Evolutionary conservation across 345 rosid genomes (phyloP), one percentile per base, ranked within the genome.

Genomic region (Kernera saxatilis): DNA sequence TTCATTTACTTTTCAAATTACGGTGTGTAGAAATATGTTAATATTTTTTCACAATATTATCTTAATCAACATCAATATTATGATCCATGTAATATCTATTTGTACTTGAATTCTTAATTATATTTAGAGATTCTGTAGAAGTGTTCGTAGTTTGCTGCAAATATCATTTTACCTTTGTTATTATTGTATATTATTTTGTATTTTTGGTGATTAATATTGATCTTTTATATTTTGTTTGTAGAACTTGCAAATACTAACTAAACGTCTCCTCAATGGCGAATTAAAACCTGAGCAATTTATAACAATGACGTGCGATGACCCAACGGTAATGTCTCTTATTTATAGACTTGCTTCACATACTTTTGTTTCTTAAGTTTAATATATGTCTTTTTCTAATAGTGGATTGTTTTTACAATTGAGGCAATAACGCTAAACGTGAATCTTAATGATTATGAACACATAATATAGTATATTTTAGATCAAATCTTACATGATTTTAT

Each of bases 181-280:
- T 11, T 48, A 2, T 22, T 12, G 27, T 27, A 26, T 8, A 21
- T 27, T 15, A 0, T 50, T 26, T 22, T 15, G 13, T 15, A 44
- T 59, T 14, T 23, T 15, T n/a, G 54, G 3, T 18, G 58, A 5
- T 66, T 32, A 9, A 4, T 17, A 5, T 3, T 52, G 1, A 15
- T 15, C 3, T 53, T n/a, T 9, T 18, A 21, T 54, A 46, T 12
- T 69, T 25, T 69, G 37, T 70, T 71, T 62, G 56, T 74, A 87
- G 87, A 72, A 69, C 59, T 84, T 70, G 65, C 30, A 73, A 29
- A 27, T 80, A 14, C 84, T 93, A 52, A 86, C 93, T 23, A 65
- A 43, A 3, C 87, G 97, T 13, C 69, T 88, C 10, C 82, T 87
- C 41, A 87, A 71, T 61, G 86, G 88, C 54, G 93, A 90, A 72